Evolutionary conservation across 805 yeast species (phyloP).

Genomic region (Lipomyces kockii): DNA sequence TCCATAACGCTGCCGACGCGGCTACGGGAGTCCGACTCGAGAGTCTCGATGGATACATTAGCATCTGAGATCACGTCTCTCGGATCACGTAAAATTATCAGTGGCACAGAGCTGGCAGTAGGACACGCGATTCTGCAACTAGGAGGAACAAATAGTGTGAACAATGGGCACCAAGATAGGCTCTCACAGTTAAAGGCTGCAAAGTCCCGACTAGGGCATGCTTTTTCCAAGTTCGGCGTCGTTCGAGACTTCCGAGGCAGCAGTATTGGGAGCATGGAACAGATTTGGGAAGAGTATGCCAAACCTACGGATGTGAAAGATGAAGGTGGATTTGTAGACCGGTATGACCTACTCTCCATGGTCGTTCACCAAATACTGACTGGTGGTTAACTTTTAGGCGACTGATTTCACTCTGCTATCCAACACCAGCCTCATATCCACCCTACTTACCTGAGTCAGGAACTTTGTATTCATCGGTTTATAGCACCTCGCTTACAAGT

Average conservation of each 20-base stretch:
- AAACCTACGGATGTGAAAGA: not conserved
- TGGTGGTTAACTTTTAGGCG: not conserved
- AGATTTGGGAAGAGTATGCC: slow-evolving; percentile 5
- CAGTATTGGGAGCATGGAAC: not conserved
- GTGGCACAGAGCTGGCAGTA: slow-evolving; percentile 17
- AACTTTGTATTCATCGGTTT: not conserved
- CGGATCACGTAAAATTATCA: slow-evolving; percentile 14
- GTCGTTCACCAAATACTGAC: not conserved
- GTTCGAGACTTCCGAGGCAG: slow-evolving; percentile 7
- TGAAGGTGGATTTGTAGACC: not conserved
- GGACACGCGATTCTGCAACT: slow-evolving; percentile 9
- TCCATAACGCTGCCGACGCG: slow-evolving; percentile 35
- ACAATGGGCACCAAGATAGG: slow-evolving; percentile 10
- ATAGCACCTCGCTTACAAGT: not conserved
- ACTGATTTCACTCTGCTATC: slow-evolving; percentile 5
- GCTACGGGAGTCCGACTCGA: not conserved
- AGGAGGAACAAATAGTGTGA: slow-evolving; percentile 8
- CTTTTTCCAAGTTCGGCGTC: slow-evolving; percentile 8
- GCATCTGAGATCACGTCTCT: slow-evolving; percentile 13
- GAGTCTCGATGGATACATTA: slow-evolving; percentile 14
- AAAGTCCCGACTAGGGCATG: not conserved
- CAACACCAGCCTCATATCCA: slow-evolving; percentile 12
- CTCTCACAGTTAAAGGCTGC: slow-evolving; percentile 1
- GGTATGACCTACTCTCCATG: not conserved
- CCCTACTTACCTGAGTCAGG: not conserved